These are phyloP conservation scores for Nicotiana obtusifolia DNA, from an alignment of 257 asterid genomes.

Conservation along the genomic window DNA sequence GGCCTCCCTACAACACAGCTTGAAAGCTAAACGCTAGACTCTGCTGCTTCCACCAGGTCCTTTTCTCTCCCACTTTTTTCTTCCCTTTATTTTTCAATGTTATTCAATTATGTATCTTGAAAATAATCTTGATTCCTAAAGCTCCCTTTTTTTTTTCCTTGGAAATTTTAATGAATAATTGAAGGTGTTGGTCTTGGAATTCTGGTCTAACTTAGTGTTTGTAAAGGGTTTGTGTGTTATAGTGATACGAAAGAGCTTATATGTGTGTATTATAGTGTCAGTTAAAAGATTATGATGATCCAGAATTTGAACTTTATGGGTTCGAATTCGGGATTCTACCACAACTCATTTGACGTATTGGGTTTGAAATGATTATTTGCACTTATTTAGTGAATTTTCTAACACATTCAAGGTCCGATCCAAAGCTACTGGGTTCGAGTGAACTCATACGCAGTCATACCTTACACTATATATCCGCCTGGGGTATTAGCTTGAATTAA, in stretches of 20 bases:
- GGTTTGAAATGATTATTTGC: too few relatives aligned
- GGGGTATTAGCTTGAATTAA: background rate
- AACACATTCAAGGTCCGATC: too few relatives aligned
- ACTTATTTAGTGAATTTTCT: too few relatives aligned
- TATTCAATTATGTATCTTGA: background rate
- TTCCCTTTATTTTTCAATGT: background rate
- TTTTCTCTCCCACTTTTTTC: background rate
- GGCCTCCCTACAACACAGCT: background rate
- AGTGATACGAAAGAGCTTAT: background rate
- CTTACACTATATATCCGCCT: too few relatives aligned
- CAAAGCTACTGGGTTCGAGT: too few relatives aligned
- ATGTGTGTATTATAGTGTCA: too few relatives aligned
- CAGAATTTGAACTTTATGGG: background rate
- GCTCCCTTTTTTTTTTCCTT: background rate
- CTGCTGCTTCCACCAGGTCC: background rate
- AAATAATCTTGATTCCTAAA: background rate
- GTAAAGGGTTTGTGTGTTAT: background rate
- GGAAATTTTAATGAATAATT: background rate
- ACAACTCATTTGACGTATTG: too few relatives aligned
- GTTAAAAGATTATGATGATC: too few relatives aligned
- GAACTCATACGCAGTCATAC: too few relatives aligned
- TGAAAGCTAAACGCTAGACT: background rate
- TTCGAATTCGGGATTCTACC: too few relatives aligned
- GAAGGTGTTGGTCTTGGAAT: background rate
- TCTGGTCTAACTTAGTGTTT: background rate